Percentiles rank a stretch among this genome's conserved stretches.
Conservation (phyloP, 129 eudicot genomes). For the Daucus carota region DH1_v3.0 NC_030381.2:55753001-55753500, state of each 20-base stretch:
- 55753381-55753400: constrained; percentile 55
- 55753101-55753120: no score
- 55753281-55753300: background rate
- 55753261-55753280: background rate
- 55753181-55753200: no score
- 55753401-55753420: constrained; percentile 55
- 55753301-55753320: background rate
- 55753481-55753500: constrained; percentile 45
- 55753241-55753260: no score
- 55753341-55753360: constrained; percentile 29
- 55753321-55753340: constrained; percentile 21
- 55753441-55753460: constrained; percentile 46
- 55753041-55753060: constrained; percentile 12
- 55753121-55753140: no score
- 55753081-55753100: background rate
- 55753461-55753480: constrained; percentile 65
- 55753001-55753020: constrained; percentile 41
- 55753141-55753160: no score
- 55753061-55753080: background rate
- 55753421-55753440: constrained; percentile 40
- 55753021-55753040: constrained; percentile 49
- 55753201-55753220: no score
- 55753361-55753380: constrained; percentile 42
- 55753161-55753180: no score
- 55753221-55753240: no score